Base-by-base conservation (phyloP, 805 yeast genomes). In the Ascoidea asiatica region DNA sequence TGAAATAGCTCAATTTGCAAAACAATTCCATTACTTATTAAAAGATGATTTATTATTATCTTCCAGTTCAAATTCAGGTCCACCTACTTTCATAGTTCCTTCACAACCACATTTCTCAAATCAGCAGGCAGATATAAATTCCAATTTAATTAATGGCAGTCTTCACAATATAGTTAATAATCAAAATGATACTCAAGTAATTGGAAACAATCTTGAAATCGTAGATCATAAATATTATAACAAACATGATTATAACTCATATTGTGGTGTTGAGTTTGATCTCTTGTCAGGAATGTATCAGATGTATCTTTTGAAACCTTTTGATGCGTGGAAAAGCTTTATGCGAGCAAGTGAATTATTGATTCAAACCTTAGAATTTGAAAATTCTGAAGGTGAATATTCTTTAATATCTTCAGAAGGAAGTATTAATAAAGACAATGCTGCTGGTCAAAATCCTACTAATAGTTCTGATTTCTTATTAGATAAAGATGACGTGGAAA, bases 251-350 rank as follows among this genome's bases (percentile, higher is more conserved):
- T 29, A 29, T 3, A 46, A 49, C 23, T 42, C 46, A 7, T 33
- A 46, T 11, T 49, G 50, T 46, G 37, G 44, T 18, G 43, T 49
- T 17, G 50, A 49, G 40, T 49, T 38, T 22, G 21, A 42, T 17
- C 21, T 49, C 19, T 33, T 48, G 17, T 37, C 43, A 18, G 43
- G 46, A 15, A 29, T 49, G 21, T 47, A 44, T 41, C 46, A 46
- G 22, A 46, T 46, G 19, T 49, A 35, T 40, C 39, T 49, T 43
- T 22, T 49, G 42, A 44, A 44, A 23, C 52, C 52, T 8, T 33
- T 46, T 3, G 52, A 49, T 21, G 45, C 52, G 18, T 49, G 44
- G 44, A 18, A 49, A 21, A 46, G 42, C 19, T 36, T 46, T 29
- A 41, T 39, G 19, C 38, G 40, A 17, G 52, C 52, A 21, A 43